These are phyloP conservation scores for Fragaria nilgerrensis DNA, from an alignment of 306 rosid species.

Conservation along the genomic window DNA sequence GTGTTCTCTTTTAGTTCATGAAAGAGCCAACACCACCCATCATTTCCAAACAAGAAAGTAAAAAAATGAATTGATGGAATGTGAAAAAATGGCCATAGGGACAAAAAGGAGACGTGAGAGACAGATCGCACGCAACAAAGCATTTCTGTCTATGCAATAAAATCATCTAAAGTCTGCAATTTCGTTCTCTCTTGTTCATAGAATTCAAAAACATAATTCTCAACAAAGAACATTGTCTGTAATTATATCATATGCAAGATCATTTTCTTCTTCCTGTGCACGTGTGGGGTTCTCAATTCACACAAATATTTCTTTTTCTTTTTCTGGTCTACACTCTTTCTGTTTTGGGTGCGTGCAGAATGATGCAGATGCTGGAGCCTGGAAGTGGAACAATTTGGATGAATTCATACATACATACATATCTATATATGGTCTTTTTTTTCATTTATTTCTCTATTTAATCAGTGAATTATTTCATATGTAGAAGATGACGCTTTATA, in stretches of 20 bases:
- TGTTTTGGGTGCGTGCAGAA: neutral
- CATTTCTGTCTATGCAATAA: slow-evolving; percentile 33
- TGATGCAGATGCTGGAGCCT: neutral
- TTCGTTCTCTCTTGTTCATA: neutral
- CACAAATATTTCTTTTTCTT: neutral
- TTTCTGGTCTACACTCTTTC: neutral
- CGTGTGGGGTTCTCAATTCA: slow-evolving; percentile 9
- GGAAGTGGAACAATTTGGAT: neutral
- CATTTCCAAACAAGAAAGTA: slow-evolving; percentile 37
- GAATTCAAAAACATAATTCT: neutral
- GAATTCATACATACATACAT: neutral
- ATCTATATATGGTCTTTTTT: neutral
- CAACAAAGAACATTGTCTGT: neutral
- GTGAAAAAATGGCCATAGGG: slow-evolving; percentile 14
- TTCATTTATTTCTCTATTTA: too few species aligned
- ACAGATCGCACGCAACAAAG: slow-evolving; percentile 66
- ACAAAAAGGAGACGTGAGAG: slow-evolving; percentile 36
- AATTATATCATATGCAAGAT: slow-evolving; percentile 5
- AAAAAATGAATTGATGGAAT: neutral
- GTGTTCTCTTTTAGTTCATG: slow-evolving; percentile 45
- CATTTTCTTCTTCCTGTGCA: slow-evolving; percentile 8
- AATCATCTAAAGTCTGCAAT: neutral
- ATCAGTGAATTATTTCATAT: too few species aligned
- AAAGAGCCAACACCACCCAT: slow-evolving; percentile 62
- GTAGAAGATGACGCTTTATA: too few species aligned